Evolutionary conservation across 2,329 filamentous ascomycete genomes (phyloP), one percentile per base, ranked within the genome.

Genomic region (Colletotrichum somersetense): DNA sequence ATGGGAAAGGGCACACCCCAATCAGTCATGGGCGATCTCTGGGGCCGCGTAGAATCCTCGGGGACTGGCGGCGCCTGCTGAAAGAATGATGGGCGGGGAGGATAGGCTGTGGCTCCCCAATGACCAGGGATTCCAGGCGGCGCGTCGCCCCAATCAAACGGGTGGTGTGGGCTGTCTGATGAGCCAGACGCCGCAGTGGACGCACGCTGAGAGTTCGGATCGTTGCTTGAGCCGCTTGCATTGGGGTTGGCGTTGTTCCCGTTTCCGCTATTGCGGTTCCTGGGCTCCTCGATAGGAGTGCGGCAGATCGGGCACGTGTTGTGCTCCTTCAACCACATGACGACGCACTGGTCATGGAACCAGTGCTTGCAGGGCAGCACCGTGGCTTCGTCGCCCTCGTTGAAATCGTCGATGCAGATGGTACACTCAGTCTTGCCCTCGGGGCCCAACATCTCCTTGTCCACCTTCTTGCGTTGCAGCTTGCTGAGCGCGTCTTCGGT

Each of bases 231-330:
- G 2, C 46, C 62, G 52, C 38, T 38, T 10, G 52, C 74, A 42
- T 59, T 73, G 35, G 56, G 67, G 62, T 48, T 74, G 61, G n/a
- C 73, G 56, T 44, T 70, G 33, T 40, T 10, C 48, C 52, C 74
- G 53, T 70, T 76, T 55, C 48, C 68, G 55, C 66, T 20, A 38
- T 73, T 23, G 50, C 65, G 76, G 63, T 66, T 77, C 77, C 75
- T 70, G 61, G 76, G 72, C 76, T 80, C 82, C 75, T 89, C 87
- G 50, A 90, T 87, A 3, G 88, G 80, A 20, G 88, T 88, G 50
- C 93, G 88, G 78, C 93, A 96, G 65, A 95, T 92, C 1, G 96
- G 96, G 77, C 96, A 98, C 0, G 95, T 97, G 77, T 98, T 95
- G 81, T 98, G 95, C 81, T 97, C 93, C 77, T 89, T 89, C 63